Evolutionary conservation across 495 filamentous ascomycete genomes (phyloP).

Genomic region (Geoglossum glabrum): DNA sequence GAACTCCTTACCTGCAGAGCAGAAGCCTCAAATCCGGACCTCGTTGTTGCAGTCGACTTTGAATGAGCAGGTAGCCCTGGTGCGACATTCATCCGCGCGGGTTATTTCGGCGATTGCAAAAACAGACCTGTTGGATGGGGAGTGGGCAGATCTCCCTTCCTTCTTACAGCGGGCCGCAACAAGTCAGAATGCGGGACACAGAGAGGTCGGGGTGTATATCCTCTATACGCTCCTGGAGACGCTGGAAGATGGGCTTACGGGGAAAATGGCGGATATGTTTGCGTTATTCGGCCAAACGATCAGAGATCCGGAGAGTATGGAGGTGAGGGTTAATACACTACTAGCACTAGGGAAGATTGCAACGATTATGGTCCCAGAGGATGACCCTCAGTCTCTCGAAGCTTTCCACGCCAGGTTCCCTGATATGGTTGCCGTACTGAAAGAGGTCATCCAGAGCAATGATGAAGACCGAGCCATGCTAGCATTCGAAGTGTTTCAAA

Average conservation of each 20-base stretch:
- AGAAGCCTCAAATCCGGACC: conserved; percentile 61
- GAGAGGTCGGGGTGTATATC: conserved; percentile 82
- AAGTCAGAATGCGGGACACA: conserved; percentile 49
- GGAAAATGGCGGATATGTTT: conserved; percentile 59
- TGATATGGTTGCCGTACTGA: conserved; percentile 73
- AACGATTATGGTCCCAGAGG: conserved; percentile 70
- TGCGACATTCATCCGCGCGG: conserved; percentile 71
- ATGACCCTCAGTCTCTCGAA: conserved; percentile 49
- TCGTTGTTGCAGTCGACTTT: conserved; percentile 66
- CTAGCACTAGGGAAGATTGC: conserved; percentile 78
- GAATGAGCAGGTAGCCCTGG: conserved; percentile 48
- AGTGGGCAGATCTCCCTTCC: conserved; percentile 68
- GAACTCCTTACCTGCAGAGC: conserved; percentile 34
- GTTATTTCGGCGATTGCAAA: conserved; percentile 74
- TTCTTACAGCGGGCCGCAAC: conserved; percentile 52
- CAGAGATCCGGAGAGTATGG: conserved; percentile 68
- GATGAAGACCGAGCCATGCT: conserved; percentile 77
- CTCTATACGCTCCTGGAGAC: conserved; percentile 79
- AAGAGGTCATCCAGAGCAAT: conserved; percentile 51
- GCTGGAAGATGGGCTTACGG: conserved; percentile 56
- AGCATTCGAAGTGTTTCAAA: conserved; percentile 95
- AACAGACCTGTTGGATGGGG: conserved; percentile 64
- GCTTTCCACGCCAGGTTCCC: conserved; percentile 63
- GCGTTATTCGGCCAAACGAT: conserved; percentile 73
- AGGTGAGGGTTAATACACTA: conserved; percentile 88